Percentiles rank a stretch among this genome's conserved stretches.
Evolutionary conservation across 495 filamentous ascomycete species (phyloP).

Genomic region (Penicillium waksmanii): DNA sequence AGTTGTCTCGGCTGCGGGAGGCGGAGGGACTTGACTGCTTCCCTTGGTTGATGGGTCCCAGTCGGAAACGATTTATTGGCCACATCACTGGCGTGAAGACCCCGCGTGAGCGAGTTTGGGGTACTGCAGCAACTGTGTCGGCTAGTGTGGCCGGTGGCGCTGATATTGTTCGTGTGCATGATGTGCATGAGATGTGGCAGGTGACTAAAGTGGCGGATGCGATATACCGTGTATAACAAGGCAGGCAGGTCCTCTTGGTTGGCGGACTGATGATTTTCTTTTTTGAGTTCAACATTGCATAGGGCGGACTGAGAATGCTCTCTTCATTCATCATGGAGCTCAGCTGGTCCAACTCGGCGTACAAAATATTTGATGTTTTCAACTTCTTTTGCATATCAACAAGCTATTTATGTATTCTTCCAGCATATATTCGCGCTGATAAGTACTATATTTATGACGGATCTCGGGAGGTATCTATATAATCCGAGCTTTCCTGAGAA

Average conservation of each 20-base stretch:
- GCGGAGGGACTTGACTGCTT: constrained; percentile 68
- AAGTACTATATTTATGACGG: too few species aligned
- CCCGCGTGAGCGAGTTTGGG: constrained; percentile 70
- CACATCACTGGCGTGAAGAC: constrained; percentile 76
- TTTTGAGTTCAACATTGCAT: constrained; percentile 3
- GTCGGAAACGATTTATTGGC: constrained; percentile 89
- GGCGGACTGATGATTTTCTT: not conserved
- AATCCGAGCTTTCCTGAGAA: constrained; percentile 12
- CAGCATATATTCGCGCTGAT: not conserved
- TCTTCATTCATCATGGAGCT: constrained; percentile 38
- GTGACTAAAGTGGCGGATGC: constrained; percentile 90
- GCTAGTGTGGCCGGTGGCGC: constrained; percentile 89
- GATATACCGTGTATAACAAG: constrained; percentile 63
- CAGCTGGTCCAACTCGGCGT: not conserved
- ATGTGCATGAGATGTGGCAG: constrained; percentile 86
- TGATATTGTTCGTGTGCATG: constrained; percentile 94
- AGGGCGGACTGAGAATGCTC: constrained; percentile 2
- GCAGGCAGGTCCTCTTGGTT: not conserved
- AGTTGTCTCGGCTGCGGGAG: constrained; percentile 62
- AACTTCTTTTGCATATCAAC: not conserved
- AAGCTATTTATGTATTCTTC: not conserved
- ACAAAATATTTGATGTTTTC: not conserved
- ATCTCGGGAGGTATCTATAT: constrained; percentile 1
- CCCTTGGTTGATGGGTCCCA: constrained; percentile 89
- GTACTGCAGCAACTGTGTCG: constrained; percentile 86